Conservation (phyloP, 805 yeast genomes). For the Lipomyces anomalus region DNA sequence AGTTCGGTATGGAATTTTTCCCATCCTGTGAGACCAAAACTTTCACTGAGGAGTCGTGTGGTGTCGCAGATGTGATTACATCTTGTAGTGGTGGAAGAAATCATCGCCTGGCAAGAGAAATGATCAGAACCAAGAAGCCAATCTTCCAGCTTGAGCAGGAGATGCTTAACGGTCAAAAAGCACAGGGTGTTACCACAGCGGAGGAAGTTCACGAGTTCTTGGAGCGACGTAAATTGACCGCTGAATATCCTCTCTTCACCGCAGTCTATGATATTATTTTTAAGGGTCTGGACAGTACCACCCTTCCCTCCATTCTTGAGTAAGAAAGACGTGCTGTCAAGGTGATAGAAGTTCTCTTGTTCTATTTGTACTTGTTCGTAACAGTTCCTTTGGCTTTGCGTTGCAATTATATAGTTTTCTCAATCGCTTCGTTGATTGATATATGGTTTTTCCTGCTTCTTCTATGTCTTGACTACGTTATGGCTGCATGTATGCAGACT, state of each 20-base stretch:
- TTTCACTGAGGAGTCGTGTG: conserved; percentile 89
- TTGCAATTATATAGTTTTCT: too few relatives aligned
- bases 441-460: too few relatives aligned
- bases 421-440: too few relatives aligned
- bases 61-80: conserved; percentile 97
- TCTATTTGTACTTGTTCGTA: not conserved
- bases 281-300: conserved; percentile 45
- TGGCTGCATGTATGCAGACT: too few relatives aligned
- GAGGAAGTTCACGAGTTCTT: conserved; percentile 87
- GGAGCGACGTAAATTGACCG: conserved; percentile 44
- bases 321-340: not conserved
- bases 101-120: conserved; percentile 54
- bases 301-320: not conserved
- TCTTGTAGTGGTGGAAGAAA: conserved; percentile 98
- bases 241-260: conserved; percentile 75
- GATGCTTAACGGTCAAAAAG: conserved; percentile 89
- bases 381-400: too few relatives aligned
- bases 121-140: conserved; percentile 53
- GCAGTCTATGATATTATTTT: conserved; percentile 80
- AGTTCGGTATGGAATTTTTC: conserved; percentile 78
- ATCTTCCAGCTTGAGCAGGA: conserved; percentile 80
- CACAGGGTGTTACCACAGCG: conserved; percentile 90
- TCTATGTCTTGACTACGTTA: too few relatives aligned
- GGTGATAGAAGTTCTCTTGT: not conserved
- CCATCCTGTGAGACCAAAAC: conserved; percentile 65